phyloP scores from a whole-genome alignment of 257 asterid species.

The Solanum ossicruentum region DNA sequence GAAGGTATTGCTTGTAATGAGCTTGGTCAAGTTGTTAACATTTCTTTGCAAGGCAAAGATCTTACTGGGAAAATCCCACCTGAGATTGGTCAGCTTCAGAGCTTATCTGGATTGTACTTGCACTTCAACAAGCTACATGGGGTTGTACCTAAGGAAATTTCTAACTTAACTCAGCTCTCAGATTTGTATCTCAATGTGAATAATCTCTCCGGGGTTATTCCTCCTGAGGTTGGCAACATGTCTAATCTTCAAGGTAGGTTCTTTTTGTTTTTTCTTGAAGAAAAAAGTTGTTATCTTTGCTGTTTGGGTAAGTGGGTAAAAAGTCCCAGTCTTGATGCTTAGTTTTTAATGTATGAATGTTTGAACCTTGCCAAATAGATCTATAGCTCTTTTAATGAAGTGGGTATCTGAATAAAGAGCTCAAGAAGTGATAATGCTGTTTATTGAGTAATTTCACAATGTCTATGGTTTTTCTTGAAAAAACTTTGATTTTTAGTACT shows the following conservation, averaged over 20 bases:
- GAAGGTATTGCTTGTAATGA: constrained; percentile 81
- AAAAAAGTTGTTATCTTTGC: background rate
- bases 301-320: background rate
- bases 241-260: constrained; percentile 65
- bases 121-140: constrained; percentile 90
- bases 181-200: constrained; percentile 95
- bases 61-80: constrained; percentile 73
- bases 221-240: constrained; percentile 61
- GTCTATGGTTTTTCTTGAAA: background rate
- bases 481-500: background rate
- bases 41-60: constrained; percentile 82
- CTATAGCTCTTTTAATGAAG: background rate
- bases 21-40: constrained; percentile 63
- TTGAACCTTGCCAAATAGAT: constrained; percentile 9
- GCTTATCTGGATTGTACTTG: constrained; percentile 78
- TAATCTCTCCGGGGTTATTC: constrained; percentile 64
- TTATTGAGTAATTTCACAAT: background rate
- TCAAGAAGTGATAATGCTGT: background rate
- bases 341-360: background rate
- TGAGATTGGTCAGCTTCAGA: constrained; percentile 67
- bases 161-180: constrained; percentile 51
- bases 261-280: background rate
- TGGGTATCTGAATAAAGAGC: background rate
- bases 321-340: background rate
- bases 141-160: constrained; percentile 68